A percentile compares a stretch with the other conserved stretches of the same genome.
These are phyloP conservation scores for Metarhizium guizhouense DNA, from an alignment of 2,329 filamentous ascomycete genomes.

Conservation along the genomic window DNA sequence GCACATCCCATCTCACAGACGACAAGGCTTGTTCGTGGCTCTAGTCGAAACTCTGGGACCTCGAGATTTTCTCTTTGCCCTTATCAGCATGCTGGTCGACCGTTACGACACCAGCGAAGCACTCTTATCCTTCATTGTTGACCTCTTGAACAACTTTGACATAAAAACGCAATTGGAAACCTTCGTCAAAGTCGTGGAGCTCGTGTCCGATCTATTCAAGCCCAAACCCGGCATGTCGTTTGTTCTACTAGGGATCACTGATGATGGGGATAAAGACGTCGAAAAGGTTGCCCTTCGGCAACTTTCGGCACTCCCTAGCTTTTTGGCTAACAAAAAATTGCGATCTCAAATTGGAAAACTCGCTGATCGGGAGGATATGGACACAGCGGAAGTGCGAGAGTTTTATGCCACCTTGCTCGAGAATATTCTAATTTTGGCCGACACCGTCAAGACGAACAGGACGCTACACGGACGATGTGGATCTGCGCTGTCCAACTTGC, in stretches of 20 bases:
- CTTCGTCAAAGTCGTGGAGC: slow-evolving; percentile 65
- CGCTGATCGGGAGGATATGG: slow-evolving; percentile 55
- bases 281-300: slow-evolving; percentile 44
- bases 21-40: slow-evolving; percentile 74
- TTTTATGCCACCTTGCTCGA: slow-evolving; percentile 63
- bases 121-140: slow-evolving; percentile 64
- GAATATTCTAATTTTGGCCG: slow-evolving; percentile 55
- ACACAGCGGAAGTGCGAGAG: slow-evolving; percentile 55
- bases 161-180: slow-evolving; percentile 70
- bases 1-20: slow-evolving; percentile 82
- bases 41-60: slow-evolving; percentile 78
- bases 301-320: slow-evolving; percentile 46
- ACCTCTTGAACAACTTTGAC: slow-evolving; percentile 64
- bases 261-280: slow-evolving; percentile 38
- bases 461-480: slow-evolving; percentile 50
- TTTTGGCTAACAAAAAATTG: slow-evolving; percentile 50
- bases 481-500: slow-evolving; percentile 66
- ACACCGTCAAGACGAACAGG: slow-evolving; percentile 50
- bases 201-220: slow-evolving; percentile 68
- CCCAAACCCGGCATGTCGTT: slow-evolving; percentile 66
- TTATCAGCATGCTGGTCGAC: slow-evolving; percentile 85
- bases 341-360: slow-evolving; percentile 46
- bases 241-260: slow-evolving; percentile 53
- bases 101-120: slow-evolving; percentile 71
- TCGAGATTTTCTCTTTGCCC: slow-evolving; percentile 77